Evolutionary conservation across 768 basidiomycete genomes (phyloP).

Genomic region (Lentinula detonsa): DNA sequence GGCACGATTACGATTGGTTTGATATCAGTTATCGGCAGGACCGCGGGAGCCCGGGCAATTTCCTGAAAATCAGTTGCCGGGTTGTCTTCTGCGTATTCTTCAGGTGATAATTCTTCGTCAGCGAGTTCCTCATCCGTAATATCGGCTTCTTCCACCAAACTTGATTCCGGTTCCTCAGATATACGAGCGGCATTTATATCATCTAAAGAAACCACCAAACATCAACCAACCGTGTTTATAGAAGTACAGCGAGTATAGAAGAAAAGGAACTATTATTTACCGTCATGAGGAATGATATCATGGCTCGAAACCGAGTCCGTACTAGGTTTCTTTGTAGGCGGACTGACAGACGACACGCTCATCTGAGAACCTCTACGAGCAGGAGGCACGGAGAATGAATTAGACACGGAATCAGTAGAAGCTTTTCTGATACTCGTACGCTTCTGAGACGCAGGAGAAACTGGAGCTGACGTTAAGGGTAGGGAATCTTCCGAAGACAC

Average conservation of each 20-base stretch:
- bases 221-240: conserved; percentile 1
- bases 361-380: conserved; percentile 3
- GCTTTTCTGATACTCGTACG: not conserved
- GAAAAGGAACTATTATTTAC: conserved; percentile 22
- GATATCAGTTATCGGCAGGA: not conserved
- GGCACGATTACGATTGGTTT: not conserved
- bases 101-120: not conserved
- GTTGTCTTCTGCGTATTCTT: not conserved
- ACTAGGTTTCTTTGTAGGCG: conserved; percentile 17
- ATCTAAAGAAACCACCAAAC: not conserved
- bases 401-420: not conserved
- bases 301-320: conserved; percentile 12
- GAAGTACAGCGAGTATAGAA: conserved; percentile 8
- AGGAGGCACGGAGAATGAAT: not conserved
- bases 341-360: conserved; percentile 8
- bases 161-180: conserved; percentile 2
- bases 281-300: conserved; percentile 11
- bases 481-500: not conserved
- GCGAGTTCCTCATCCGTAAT: not conserved
- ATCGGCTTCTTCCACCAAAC: conserved; percentile 1
- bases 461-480: not conserved
- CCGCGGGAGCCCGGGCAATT: not conserved
- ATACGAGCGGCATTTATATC: not conserved
- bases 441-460: conserved; percentile 1
- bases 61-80: not conserved